Evolutionary conservation across 2,329 filamentous ascomycete genomes (phyloP), one percentile per base, ranked within the genome.

Genomic region (Fusarium keratoplasticum): DNA sequence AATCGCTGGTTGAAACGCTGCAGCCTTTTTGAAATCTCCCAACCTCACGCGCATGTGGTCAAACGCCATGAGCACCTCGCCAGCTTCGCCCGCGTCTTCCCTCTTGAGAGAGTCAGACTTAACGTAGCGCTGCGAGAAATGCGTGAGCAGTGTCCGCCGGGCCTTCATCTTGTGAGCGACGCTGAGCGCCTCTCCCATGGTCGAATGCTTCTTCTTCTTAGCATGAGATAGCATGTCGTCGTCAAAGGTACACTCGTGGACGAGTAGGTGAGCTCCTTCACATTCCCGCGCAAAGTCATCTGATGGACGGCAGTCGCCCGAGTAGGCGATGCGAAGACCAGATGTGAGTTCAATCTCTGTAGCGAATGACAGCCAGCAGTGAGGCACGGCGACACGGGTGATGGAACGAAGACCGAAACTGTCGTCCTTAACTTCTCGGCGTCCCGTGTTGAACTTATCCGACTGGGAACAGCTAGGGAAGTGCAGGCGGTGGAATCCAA

Each of bases 171-270:
- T 84, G 14, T 89, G 87, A 2, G 93, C 96, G 4, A 98, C 89
- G 52, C 86, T 87, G 5, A 99, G 88, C 1, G 96, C 96, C 84
- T 99, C 96, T 16, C 89, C 89, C 71, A 95, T 94, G 10, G 96
- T 99, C 42, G 90, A 94, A 85, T 99, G 96, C 80, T 93, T 95
- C 89, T 99, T 99, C 61, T 93, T 94, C 31, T 88, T 80, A 5
- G 96, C 96, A 78, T 98, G 95, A 18, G 88, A 89, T 42, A 83
- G 78, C 76, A 98, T 89, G 77, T 96, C 94, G 80, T 98, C 94
- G 76, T 96, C 94, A 80, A 99, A 98, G 0, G 96, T 99, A 71
- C 95, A 95, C 87, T 99, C 96, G 85, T 99, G 96, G 65, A 99
- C 90, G 6, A 98, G 89, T 8, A 99, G 88, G 16, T 96, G 97